Percentiles rank a stretch among this genome's conserved stretches.
These are phyloP conservation scores for Tetradesmus obliquus DNA, from an alignment of 139 green algal species.

Conservation along the genomic window DNA sequence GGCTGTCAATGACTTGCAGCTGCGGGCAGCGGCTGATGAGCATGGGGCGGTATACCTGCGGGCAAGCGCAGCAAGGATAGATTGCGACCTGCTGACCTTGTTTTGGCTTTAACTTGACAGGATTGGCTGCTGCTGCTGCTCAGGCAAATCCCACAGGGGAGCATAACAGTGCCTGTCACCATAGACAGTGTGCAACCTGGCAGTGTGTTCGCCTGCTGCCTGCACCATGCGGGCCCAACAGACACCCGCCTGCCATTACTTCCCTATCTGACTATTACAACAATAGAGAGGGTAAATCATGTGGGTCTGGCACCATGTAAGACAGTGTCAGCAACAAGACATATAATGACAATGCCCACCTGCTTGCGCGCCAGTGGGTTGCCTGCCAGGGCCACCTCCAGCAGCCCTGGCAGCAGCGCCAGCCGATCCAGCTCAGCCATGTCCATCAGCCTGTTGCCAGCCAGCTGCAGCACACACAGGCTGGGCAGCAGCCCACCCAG, in stretches of 20 bases:
- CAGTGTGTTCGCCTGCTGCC: too few species aligned
- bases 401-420: conserved; percentile 51
- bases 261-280: too few species aligned
- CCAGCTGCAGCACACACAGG: conserved; percentile 64
- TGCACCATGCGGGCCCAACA: too few species aligned
- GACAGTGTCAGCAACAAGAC: background rate
- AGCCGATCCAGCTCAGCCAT: conserved; percentile 66
- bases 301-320: too few species aligned
- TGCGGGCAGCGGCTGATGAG: conserved; percentile 54
- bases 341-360: background rate
- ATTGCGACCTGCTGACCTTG: background rate
- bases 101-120: too few species aligned
- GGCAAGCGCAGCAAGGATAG: too few species aligned
- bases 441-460: conserved; percentile 74
- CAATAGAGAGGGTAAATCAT: too few species aligned
- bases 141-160: too few species aligned
- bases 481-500: background rate
- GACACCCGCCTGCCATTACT: too few species aligned
- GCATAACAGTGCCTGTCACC: too few species aligned
- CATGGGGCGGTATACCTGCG: conserved; percentile 64
- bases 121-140: too few species aligned
- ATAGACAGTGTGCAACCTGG: too few species aligned
- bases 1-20: conserved; percentile 59
- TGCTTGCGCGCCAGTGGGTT: conserved; percentile 74
- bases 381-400: conserved; percentile 68